A percentile compares a stretch with the other conserved stretches of the same genome.
These are phyloP conservation scores for Crepidotus variabilis DNA, from an alignment of 768 basidiomycete species.

Conservation along the genomic window DNA sequence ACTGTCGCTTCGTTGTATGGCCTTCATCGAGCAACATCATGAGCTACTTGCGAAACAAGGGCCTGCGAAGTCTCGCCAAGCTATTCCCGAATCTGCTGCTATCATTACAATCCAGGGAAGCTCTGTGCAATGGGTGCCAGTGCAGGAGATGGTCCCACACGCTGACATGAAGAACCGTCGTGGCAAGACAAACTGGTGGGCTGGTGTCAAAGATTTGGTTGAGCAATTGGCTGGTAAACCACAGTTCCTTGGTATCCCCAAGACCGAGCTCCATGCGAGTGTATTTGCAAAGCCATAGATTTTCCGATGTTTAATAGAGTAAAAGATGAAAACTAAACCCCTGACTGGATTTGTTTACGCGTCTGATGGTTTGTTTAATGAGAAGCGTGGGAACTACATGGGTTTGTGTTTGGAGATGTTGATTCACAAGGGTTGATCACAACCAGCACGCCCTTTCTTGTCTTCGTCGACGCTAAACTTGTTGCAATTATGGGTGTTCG, in stretches of 20 bases:
- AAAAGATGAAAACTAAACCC: slow-evolving; percentile 1
- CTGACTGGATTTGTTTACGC: neutral
- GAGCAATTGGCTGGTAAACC: slow-evolving; percentile 71
- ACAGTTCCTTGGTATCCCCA: slow-evolving; percentile 42
- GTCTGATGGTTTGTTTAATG: slow-evolving; percentile 21
- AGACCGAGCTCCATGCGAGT: slow-evolving; percentile 19
- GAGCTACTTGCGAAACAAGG: slow-evolving; percentile 42
- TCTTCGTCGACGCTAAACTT: slow-evolving; percentile 10
- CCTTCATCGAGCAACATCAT: slow-evolving; percentile 87
- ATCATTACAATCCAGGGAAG: slow-evolving; percentile 91
- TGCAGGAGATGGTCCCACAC: slow-evolving; percentile 77
- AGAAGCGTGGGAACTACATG: slow-evolving; percentile 26
- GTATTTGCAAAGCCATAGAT: slow-evolving; percentile 9
- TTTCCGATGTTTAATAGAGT: neutral
- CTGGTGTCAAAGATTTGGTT: slow-evolving; percentile 57
- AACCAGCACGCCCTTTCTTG: slow-evolving; percentile 15
- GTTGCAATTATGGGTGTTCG: slow-evolving; percentile 34
- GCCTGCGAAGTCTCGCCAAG: slow-evolving; percentile 48
- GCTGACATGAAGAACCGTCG: slow-evolving; percentile 91
- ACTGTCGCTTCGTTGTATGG: slow-evolving; percentile 88
- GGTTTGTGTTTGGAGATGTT: slow-evolving; percentile 21
- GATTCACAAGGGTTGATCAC: slow-evolving; percentile 27
- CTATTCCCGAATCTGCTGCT: slow-evolving; percentile 66
- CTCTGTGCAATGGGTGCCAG: slow-evolving; percentile 76
- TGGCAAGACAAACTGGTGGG: slow-evolving; percentile 82